A percentile compares a stretch with the other conserved stretches of the same genome.
phyloP scores from a whole-genome alignment of 2,329 filamentous ascomycete species.

The Moelleriella libera region DNA sequence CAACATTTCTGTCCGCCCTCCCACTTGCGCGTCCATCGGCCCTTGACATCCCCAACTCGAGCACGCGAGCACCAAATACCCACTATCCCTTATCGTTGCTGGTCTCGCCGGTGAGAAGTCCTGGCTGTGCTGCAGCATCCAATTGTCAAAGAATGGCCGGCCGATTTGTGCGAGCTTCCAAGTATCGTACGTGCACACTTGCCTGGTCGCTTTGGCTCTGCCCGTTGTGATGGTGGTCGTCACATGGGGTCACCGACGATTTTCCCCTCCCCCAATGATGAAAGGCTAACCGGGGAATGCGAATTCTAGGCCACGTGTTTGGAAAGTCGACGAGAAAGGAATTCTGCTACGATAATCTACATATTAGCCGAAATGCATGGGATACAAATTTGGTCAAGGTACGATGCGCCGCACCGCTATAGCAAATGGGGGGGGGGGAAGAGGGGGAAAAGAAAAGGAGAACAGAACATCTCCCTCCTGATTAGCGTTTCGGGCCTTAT shows the following conservation, averaged over 20 bases:
- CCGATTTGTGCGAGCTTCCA: conserved; percentile 54
- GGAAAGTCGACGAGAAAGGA: conserved; percentile 93
- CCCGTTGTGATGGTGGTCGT: neutral
- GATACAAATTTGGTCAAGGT: conserved; percentile 98
- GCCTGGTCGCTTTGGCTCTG: too few relatives aligned
- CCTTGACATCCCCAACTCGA: neutral
- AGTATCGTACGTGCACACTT: conserved; percentile 41
- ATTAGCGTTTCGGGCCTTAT: neutral
- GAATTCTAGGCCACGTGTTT: conserved; percentile 77
- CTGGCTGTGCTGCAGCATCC: conserved; percentile 5
- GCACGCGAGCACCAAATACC: neutral
- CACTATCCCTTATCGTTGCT: conserved; percentile 6
- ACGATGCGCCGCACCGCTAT: conserved; percentile 13
- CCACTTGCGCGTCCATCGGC: neutral
- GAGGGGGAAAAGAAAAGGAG: neutral
- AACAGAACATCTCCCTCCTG: too few relatives aligned
- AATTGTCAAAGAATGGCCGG: conserved; percentile 34
- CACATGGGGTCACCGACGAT: too few relatives aligned
- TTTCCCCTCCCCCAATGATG: neutral
- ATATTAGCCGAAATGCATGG: conserved; percentile 97
- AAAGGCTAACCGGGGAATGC: neutral
- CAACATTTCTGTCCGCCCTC: neutral
- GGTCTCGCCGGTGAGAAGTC: neutral
- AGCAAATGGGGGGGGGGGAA: neutral
- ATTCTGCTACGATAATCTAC: conserved; percentile 95